Base-by-base conservation (phyloP, 2,329 filamentous ascomycete species). In the Neofusicoccum laricinum region DNA sequence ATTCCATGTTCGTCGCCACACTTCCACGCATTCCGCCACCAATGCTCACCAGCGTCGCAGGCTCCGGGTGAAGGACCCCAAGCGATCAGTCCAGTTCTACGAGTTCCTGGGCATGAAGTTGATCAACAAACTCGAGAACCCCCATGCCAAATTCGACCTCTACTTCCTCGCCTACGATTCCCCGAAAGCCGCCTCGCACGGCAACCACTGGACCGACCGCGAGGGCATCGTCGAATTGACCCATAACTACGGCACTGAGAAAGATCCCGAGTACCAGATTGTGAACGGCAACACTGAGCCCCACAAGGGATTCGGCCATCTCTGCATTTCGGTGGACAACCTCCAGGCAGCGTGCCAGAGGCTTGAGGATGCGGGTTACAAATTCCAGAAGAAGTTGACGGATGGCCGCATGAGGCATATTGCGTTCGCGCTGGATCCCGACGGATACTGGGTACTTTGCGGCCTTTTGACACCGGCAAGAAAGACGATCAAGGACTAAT, bases 81-180 rank as follows among this genome's bases (percentile, higher is more conserved):
- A 93, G 79, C 86, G 84, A 41, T 74, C 75, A 86, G 88, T 98
- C 78, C 90, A 94, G 70, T 99, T 96, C 80, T 99, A 98, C 79
- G 89, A 97, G 75, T 91, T 92, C 77, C 86, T 99, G 17, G 95
- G 95, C 71, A 88, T 98, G 85, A 93, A 84, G 74, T 79, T 93
- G 67, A 85, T 98, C 77, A 88, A 91, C 73, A 91, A 93, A 79
- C 83, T 95, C 51, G 82, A 90, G 67, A 91, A 92, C 73, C 90
- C 93, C 14, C 93, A 97, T 66, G 87, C 87, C 77, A 97, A 96
- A 75, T 98, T 98, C 78, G 92, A 95, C 72, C 87, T 97, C 32
- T 98, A 98, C 83, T 98, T 98, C 81, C 84, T 99, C 66, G 93
- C 89, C 66, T 98, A 96, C 80, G 90, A 97, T 75, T 86, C 87